Conservation (phyloP, 1,284 basidiomycete species). For the Cutaneotrichosporon mucoides region DNA sequence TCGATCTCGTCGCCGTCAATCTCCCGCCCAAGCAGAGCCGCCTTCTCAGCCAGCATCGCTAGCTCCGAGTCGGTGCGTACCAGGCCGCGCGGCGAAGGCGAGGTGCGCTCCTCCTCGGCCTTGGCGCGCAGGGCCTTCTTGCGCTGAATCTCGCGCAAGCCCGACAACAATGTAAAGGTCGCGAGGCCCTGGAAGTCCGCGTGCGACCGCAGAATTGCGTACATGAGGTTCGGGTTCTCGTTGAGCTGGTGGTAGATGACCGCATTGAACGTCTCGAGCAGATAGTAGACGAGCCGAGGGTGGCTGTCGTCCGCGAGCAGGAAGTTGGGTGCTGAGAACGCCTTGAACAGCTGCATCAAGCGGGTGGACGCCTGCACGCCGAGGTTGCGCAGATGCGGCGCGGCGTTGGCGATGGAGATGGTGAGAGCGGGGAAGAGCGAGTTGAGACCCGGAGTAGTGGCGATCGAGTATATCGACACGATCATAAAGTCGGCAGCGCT, state of each 20-base stretch:
- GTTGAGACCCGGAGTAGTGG: conserved; percentile 79
- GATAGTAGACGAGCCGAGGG: conserved; percentile 71
- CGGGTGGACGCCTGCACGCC: conserved; percentile 75
- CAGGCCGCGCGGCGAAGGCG: conserved; percentile 6
- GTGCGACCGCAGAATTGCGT: conserved; percentile 76
- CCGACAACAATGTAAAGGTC: conserved; percentile 76
- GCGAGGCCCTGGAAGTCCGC: conserved; percentile 80
- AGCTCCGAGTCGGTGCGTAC: conserved; percentile 40
- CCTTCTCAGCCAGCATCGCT: conserved; percentile 46
- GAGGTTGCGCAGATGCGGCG: conserved; percentile 77
- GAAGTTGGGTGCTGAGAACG: conserved; percentile 84
- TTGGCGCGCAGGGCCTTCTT: conserved; percentile 64
- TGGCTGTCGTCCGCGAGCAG: conserved; percentile 89
- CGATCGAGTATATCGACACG: conserved; percentile 83
- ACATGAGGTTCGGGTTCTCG: conserved; percentile 82
- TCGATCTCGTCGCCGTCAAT: conserved; percentile 25
- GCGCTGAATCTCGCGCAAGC: conserved; percentile 75
- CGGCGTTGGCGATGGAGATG: conserved; percentile 80
- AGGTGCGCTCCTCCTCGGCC: conserved; percentile 13
- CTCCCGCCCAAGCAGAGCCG: conserved; percentile 36
- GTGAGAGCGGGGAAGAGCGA: conserved; percentile 87
- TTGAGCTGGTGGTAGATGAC: conserved; percentile 63
- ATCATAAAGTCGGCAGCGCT: conserved; percentile 79
- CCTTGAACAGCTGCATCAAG: conserved; percentile 78
- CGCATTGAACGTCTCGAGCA: conserved; percentile 80